Percentiles rank a stretch among this genome's conserved stretches.
Evolutionary conservation across 116 monocot genomes (phyloP).

Genomic region (Trichopus zeylanicus): DNA sequence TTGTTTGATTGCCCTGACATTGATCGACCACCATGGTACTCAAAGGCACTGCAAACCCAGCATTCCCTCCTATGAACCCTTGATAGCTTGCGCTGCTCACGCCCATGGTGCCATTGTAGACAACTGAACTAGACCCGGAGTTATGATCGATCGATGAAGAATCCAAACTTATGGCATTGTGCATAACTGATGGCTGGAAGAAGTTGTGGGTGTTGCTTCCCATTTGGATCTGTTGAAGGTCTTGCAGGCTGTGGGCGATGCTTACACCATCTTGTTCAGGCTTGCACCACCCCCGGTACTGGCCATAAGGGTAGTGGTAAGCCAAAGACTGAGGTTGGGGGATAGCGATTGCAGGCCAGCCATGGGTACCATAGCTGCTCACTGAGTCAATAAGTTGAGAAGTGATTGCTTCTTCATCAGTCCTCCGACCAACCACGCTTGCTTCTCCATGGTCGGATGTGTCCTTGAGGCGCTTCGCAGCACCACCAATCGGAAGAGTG

Average conservation of each 20-base stretch:
- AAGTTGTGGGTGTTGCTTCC: conserved; percentile 37
- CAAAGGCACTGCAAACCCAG: conserved; percentile 30
- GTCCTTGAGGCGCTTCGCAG: conserved; percentile 78
- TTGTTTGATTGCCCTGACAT: conserved; percentile 10
- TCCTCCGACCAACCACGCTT: conserved; percentile 24
- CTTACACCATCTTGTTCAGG: conserved; percentile 32
- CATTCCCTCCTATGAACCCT: conserved; percentile 7
- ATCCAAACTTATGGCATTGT: conserved; percentile 25
- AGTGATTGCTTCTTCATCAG: conserved; percentile 12
- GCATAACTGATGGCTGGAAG: conserved; percentile 32
- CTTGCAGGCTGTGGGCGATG: conserved; percentile 32
- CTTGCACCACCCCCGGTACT: conserved; percentile 43
- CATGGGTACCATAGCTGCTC: conserved; percentile 18
- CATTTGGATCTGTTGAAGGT: conserved; percentile 43
- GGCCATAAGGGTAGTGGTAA: conserved; percentile 30
- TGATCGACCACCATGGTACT: conserved; percentile 30
- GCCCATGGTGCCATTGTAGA: conserved; percentile 17
- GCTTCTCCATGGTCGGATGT: conserved; percentile 38
- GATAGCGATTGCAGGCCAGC: conserved; percentile 48
- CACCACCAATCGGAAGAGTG: conserved; percentile 71
- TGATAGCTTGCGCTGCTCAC: not conserved
- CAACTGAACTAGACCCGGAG: conserved; percentile 34
- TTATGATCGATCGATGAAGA: conserved; percentile 40
- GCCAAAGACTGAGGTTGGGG: conserved; percentile 25
- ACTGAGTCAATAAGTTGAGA: conserved; percentile 30